Base-by-base conservation (phyloP, 352 stramenopile species). In the Globisporangium carolinianum region DNA sequence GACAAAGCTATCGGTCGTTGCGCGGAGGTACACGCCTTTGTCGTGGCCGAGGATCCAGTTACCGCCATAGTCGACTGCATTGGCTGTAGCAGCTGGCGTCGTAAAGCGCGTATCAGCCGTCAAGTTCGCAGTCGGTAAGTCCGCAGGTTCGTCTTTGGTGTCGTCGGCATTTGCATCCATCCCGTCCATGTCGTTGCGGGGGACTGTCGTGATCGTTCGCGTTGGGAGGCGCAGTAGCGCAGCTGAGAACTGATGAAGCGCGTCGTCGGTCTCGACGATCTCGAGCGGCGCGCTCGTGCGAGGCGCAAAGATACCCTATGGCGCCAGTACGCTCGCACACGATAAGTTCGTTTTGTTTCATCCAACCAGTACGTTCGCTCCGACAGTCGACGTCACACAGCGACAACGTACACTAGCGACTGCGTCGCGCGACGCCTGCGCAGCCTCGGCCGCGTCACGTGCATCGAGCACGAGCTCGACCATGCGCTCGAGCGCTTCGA, bases 1-100 rank as follows among this genome's bases (percentile, higher is more conserved):
- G 11, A 91, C 65, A n/a, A 91, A 60, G 48, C 77, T 88, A 51
- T 85, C 79, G 51, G 83, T 79, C 7, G 79, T 91, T 12, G 83
- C 75, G n/a, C 71, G 69, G 46, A 91, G 51, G 48, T 91, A 91
- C 47, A 89, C 69, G 4, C 81, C 82, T 51, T 90, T 91, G 39
- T 90, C 67, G 15, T 75, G 75, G n/a, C 84, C 84, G 38, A 94
- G 58, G 48, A 94, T 89, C 84, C 84, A 94, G 49, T 83, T 86
- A 18, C 78, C 77, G 0, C 82, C 84, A 57, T 77, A 91, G n/a
- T 73, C 64, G 32, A 60, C 38, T 41, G 56, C 45, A 8, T 53
- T 41, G 5, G 47, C 24, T 12, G 15, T 45, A 3, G 24, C 35
- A 10, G 14, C 14, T 35, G 17, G 14, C 15, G n/a, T 38, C 2